Evolutionary conservation across 2,329 filamentous ascomycete genomes (phyloP).

Genomic region (Colletotrichum sansevieriae): DNA sequence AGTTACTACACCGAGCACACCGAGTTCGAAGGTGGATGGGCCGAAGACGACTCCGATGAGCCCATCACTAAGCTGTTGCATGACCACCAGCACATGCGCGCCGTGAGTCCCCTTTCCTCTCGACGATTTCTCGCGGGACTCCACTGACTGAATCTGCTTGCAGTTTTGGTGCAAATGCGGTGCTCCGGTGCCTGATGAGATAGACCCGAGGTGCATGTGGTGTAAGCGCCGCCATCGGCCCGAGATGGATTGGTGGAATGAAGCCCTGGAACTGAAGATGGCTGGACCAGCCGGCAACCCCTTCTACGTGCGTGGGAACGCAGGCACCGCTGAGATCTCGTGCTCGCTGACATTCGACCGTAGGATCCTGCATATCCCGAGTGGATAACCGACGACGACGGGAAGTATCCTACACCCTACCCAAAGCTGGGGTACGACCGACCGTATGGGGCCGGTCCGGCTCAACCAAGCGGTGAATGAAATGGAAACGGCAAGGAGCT

Average conservation of each 20-base stretch:
- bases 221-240: slow-evolving; percentile 37
- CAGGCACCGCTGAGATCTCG: too few species aligned
- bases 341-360: background rate
- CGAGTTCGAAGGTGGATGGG: background rate
- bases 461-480: too few species aligned
- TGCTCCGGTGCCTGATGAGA: slow-evolving; percentile 18
- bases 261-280: background rate
- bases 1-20: slow-evolving; percentile 23
- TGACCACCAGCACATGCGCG: background rate
- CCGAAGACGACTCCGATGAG: background rate
- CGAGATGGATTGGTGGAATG: slow-evolving; percentile 30
- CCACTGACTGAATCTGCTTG: background rate
- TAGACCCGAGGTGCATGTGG: slow-evolving; percentile 32
- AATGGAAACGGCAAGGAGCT: background rate
- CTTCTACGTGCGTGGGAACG: background rate
- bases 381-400: slow-evolving; percentile 14
- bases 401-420: slow-evolving; percentile 21
- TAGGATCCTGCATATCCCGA: slow-evolving; percentile 29
- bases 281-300: background rate
- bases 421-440: slow-evolving; percentile 26
- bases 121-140: background rate
- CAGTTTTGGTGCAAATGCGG: slow-evolving; percentile 41
- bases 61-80: background rate
- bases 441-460: background rate
- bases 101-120: background rate